phyloP scores from a whole-genome alignment of 208 protist species.

The Herpetomonas muscarum region DNA sequence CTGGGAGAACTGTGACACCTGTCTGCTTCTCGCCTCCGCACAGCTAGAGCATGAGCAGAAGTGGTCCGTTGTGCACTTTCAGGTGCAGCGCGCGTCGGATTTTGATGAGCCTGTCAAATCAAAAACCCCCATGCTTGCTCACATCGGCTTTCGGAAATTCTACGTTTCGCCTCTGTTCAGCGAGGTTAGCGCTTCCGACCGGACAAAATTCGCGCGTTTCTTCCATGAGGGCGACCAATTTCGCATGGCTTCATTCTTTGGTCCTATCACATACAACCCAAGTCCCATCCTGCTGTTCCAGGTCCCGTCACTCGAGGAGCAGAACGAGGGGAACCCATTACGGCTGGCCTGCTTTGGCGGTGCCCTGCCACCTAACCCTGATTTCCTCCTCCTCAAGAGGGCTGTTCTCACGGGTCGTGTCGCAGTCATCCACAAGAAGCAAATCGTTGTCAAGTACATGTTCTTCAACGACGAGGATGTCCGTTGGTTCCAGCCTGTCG shows the following conservation, averaged over 20 bases:
- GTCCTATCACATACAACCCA: slow-evolving; percentile 82
- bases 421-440: slow-evolving; percentile 88
- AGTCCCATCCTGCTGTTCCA: slow-evolving; percentile 84
- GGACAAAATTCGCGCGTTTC: slow-evolving; percentile 83
- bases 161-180: slow-evolving; percentile 90
- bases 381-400: slow-evolving; percentile 78
- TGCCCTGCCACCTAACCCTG: slow-evolving; percentile 74
- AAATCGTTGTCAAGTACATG: slow-evolving; percentile 95
- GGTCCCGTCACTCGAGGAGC: slow-evolving; percentile 80
- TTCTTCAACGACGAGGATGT: slow-evolving; percentile 96
- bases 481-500: slow-evolving; percentile 96
- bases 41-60: slow-evolving; percentile 90
- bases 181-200: slow-evolving; percentile 69
- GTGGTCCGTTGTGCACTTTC: slow-evolving; percentile 87
- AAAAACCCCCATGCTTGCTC: slow-evolving; percentile 84
- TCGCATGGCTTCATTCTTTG: slow-evolving; percentile 81
- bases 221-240: slow-evolving; percentile 83
- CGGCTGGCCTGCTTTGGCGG: slow-evolving; percentile 75
- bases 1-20: slow-evolving; percentile 27
- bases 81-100: slow-evolving; percentile 63
- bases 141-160: slow-evolving; percentile 88
- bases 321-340: slow-evolving; percentile 61
- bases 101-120: slow-evolving; percentile 86
- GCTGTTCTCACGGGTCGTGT: slow-evolving; percentile 73
- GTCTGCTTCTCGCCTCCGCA: slow-evolving; percentile 73